These are phyloP conservation scores for Elsinoe australis DNA, from an alignment of 2,329 filamentous ascomycete genomes.

Conservation along the genomic window DNA sequence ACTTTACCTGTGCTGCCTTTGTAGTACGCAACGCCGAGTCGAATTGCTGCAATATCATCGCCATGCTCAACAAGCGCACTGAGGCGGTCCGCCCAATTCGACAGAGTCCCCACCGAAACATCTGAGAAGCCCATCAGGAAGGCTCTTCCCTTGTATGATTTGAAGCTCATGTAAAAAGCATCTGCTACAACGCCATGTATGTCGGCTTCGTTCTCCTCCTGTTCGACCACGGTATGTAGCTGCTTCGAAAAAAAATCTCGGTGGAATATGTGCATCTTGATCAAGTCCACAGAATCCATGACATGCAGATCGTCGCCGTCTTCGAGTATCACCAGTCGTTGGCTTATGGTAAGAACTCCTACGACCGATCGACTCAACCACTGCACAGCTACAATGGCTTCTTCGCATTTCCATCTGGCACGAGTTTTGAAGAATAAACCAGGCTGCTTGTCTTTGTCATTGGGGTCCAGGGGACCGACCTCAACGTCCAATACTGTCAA, in stretches of 20 bases:
- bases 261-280: conserved; percentile 89
- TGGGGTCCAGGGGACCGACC: conserved; percentile 51
- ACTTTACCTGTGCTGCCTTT: conserved; percentile 85
- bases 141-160: conserved; percentile 84
- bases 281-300: conserved; percentile 87
- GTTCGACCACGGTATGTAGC: conserved; percentile 75
- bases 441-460: conserved; percentile 69
- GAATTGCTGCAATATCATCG: conserved; percentile 89
- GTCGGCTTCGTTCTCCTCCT: conserved; percentile 72
- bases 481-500: conserved; percentile 86
- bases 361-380: conserved; percentile 94
- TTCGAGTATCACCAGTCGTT: conserved; percentile 85
- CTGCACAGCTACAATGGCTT: conserved; percentile 91
- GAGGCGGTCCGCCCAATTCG: conserved; percentile 93
- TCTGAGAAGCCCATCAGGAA: conserved; percentile 94
- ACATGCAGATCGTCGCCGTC: conserved; percentile 81
- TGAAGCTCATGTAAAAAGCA: conserved; percentile 97
- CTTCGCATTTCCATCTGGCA: conserved; percentile 86
- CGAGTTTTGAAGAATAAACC: conserved; percentile 72
- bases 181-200: conserved; percentile 96
- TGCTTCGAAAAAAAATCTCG: conserved; percentile 83
- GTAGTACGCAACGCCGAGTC: conserved; percentile 86
- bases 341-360: conserved; percentile 85
- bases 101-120: conserved; percentile 79
- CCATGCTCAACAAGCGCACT: conserved; percentile 92